Evolutionary conservation across 768 basidiomycete genomes (phyloP).

Genomic region (Pleurotus eryngii): DNA sequence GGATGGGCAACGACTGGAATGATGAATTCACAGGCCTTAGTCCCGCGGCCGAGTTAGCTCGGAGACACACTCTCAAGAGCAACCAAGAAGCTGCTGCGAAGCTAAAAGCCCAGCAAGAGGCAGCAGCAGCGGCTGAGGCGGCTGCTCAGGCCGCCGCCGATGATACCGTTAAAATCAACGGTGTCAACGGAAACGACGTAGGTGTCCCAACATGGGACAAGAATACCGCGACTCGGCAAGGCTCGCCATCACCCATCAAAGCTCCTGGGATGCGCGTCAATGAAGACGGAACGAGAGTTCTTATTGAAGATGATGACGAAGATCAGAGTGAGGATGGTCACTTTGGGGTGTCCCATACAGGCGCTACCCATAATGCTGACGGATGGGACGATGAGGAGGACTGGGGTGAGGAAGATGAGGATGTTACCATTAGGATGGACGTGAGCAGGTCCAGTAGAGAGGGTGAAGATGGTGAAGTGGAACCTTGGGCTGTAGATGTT

Average conservation of each 20-base stretch:
- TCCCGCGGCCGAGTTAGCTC: slow-evolving; percentile 85
- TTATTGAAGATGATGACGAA: slow-evolving; percentile 72
- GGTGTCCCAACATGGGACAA: slow-evolving; percentile 76
- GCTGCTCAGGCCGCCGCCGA: slow-evolving; percentile 24
- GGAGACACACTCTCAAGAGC: slow-evolving; percentile 89
- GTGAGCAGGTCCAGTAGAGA: slow-evolving; percentile 47
- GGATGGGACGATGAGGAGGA: slow-evolving; percentile 82
- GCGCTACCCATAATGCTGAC: slow-evolving; percentile 47
- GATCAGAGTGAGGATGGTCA: slow-evolving; percentile 55
- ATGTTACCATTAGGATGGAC: slow-evolving; percentile 66
- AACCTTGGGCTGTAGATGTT: slow-evolving; percentile 76
- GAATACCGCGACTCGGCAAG: slow-evolving; percentile 66
- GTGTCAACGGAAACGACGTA: slow-evolving; percentile 27
- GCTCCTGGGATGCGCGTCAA: slow-evolving; percentile 39
- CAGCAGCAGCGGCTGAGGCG: slow-evolving; percentile 42
- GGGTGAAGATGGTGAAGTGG: slow-evolving; percentile 57
- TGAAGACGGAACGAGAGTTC: slow-evolving; percentile 63
- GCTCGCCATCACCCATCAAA: slow-evolving; percentile 41
- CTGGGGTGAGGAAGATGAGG: slow-evolving; percentile 73
- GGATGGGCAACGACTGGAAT: slow-evolving; percentile 59
- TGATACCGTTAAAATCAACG: slow-evolving; percentile 12
- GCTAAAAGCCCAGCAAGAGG: slow-evolving; percentile 56
- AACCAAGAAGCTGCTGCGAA: slow-evolving; percentile 76
- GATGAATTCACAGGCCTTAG: slow-evolving; percentile 70
- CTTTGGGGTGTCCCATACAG: slow-evolving; percentile 30